Evolutionary conservation across 257 asterid species (phyloP), one percentile per base, ranked within the genome.

Genomic region (Ajuga chamaepitys): DNA sequence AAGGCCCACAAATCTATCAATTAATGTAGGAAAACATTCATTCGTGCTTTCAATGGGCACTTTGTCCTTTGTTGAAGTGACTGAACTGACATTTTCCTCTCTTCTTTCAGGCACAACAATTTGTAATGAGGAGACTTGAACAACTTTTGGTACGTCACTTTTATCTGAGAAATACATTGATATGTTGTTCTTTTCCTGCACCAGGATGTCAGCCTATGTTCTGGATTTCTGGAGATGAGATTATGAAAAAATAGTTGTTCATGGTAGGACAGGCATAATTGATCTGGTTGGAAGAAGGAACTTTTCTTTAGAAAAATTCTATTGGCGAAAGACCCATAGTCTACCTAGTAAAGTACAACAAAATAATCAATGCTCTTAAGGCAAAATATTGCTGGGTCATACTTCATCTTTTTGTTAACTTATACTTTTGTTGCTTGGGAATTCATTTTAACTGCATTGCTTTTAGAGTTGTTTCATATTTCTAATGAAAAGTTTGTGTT

Each of bases 41-140:
- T 58, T 21, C 24, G 14, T 34, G 47, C 42, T 45, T 20, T 59
- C 17, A 38, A 45, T 64, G 54, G 7, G 12, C 21, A 64, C 12
- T 50, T 50, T 30, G 40, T 26, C 21, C 53, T 30, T 73, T 71
- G 42, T 34, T 71, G 28, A 24, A 50, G 30, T 59, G 26, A 57
- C 65, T 65, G 17, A 47, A 45, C 28, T 81, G 75, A 75, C 66
- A 28, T 26, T 71, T 51, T 70, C 25, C 38, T 60, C 60, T 70
- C 63, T 37, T 55, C 54, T 73, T 78, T 64, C 75, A 89, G 97
- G 99, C 68, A 68, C 93, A 82, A 80, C 96, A 89, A 65, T 93
- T 93, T 86, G 97, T 93, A 25, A 77, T 78, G 20, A 80, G 99
- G 70, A 89, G 99, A 76, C 86, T 93, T 73, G 99, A 93, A 72